Evolutionary conservation across 345 rosid genomes (phyloP).

Genomic region (Euclidium syriacum): DNA sequence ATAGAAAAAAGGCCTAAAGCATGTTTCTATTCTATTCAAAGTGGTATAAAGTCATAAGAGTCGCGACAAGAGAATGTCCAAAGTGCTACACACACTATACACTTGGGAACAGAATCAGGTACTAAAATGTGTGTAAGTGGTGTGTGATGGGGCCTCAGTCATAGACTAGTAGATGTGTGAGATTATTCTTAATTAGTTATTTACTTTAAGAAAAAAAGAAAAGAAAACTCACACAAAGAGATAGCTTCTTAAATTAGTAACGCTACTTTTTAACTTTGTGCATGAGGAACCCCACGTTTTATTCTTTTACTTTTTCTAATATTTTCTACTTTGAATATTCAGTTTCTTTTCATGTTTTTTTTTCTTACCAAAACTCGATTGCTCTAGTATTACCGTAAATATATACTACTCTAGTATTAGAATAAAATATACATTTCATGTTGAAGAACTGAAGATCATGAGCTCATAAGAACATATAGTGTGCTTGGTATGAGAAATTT

Average conservation of each 20-base stretch:
- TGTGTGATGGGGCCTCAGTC: constrained; percentile 17
- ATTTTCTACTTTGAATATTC: constrained; percentile 18
- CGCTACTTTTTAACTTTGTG: constrained; percentile 22
- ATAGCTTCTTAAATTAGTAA: constrained; percentile 5
- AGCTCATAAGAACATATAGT: not conserved
- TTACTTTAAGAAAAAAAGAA: not conserved
- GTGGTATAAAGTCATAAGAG: constrained; percentile 20
- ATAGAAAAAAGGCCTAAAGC: constrained; percentile 11
- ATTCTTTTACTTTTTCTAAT: not conserved
- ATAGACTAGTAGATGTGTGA: constrained; percentile 23
- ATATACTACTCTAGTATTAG: too few relatives aligned
- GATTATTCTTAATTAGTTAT: constrained; percentile 15
- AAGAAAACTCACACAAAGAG: constrained; percentile 5
- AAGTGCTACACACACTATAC: constrained; percentile 31
- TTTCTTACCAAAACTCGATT: not conserved
- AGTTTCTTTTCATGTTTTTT: not conserved
- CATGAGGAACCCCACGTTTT: constrained; percentile 21
- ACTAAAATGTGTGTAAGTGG: constrained; percentile 23
- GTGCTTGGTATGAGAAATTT: too few relatives aligned
- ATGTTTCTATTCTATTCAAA: constrained; percentile 23
- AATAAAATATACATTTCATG: not conserved
- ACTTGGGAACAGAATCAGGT: constrained; percentile 28
- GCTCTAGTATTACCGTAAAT: not conserved
- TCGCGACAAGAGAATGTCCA: constrained; percentile 26
- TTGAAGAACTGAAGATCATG: not conserved